A percentile compares a stretch with the other conserved stretches of the same genome.
These are phyloP conservation scores for Myotisia sp. DNA, from an alignment of 2,329 filamentous ascomycete genomes.

Conservation along the genomic window DNA sequence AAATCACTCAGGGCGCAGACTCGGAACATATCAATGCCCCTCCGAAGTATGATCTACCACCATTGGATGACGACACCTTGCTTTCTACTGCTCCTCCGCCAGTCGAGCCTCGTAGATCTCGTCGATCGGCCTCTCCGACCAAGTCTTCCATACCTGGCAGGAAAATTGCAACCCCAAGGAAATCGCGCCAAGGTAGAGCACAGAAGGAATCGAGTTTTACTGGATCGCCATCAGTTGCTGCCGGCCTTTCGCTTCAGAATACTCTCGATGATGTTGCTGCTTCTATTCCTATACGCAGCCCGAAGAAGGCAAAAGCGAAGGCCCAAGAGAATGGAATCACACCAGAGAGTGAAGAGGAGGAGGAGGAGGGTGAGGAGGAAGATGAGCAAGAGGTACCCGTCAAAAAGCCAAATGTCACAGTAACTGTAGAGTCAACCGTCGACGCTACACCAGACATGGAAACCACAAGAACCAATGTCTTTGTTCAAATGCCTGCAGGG, in stretches of 20 bases:
- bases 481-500: conserved; percentile 58
- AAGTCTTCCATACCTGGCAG: conserved; percentile 41
- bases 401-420: conserved; percentile 41
- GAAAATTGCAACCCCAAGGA: conserved; percentile 38
- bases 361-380: conserved; percentile 5
- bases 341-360: conserved; percentile 18
- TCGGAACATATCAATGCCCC: conserved; percentile 69
- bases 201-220: conserved; percentile 36
- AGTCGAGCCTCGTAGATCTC: conserved; percentile 35
- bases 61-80: conserved; percentile 25
- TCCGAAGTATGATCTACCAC: conserved; percentile 56
- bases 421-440: conserved; percentile 54
- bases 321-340: conserved; percentile 17
- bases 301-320: conserved; percentile 15
- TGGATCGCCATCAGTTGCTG: conserved; percentile 35
- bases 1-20: conserved; percentile 51
- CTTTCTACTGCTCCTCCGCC: conserved; percentile 19
- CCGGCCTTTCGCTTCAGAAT: conserved; percentile 35
- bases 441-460: conserved; percentile 42
- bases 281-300: conserved; percentile 18
- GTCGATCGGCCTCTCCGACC: conserved; percentile 45
- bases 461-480: conserved; percentile 57
- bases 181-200: conserved; percentile 37
- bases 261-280: conserved; percentile 31
- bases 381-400: conserved; percentile 7